These are phyloP conservation scores for Terfezia claveryi DNA, from an alignment of 495 filamentous ascomycete species.

Conservation along the genomic window DNA sequence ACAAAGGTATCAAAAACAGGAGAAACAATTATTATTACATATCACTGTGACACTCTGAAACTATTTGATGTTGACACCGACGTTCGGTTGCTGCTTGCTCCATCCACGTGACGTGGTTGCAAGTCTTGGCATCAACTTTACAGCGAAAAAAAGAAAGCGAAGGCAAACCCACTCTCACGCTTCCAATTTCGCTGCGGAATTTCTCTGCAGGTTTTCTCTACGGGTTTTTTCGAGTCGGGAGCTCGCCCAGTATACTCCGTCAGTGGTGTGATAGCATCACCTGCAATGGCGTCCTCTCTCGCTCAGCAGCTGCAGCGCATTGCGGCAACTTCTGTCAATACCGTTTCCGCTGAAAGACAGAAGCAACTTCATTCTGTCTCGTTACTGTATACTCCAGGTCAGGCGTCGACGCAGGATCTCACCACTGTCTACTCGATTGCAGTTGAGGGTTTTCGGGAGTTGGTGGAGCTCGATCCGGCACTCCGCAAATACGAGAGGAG, in stretches of 20 bases:
- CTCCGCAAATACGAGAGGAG: conserved; percentile 46
- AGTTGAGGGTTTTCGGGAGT: conserved; percentile 65
- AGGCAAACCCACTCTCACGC: background rate
- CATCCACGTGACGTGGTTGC: background rate
- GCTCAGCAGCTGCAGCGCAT: conserved; percentile 62
- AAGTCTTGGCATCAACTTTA: background rate
- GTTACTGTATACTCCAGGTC: conserved; percentile 62
- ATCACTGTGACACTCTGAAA: too few relatives aligned
- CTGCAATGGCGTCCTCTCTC: conserved; percentile 52
- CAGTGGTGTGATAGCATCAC: background rate
- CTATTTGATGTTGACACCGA: too few relatives aligned
- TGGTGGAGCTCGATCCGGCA: conserved; percentile 62
- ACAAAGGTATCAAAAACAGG: too few relatives aligned
- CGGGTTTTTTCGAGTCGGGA: background rate
- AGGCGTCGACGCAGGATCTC: conserved; percentile 68
- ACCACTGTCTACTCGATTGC: conserved; percentile 72
- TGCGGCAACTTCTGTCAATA: conserved; percentile 50
- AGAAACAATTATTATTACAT: too few relatives aligned
- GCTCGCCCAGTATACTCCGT: too few relatives aligned
- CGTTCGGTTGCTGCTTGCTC: too few relatives aligned
- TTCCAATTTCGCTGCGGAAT: background rate
- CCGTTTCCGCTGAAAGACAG: conserved; percentile 73
- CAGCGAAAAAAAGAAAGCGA: background rate
- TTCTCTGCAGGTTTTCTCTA: background rate
- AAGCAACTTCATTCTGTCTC: conserved; percentile 76